phyloP scores from a whole-genome alignment of 2,329 filamentous ascomycete genomes.

The Fusarium cyanostomum region DNA sequence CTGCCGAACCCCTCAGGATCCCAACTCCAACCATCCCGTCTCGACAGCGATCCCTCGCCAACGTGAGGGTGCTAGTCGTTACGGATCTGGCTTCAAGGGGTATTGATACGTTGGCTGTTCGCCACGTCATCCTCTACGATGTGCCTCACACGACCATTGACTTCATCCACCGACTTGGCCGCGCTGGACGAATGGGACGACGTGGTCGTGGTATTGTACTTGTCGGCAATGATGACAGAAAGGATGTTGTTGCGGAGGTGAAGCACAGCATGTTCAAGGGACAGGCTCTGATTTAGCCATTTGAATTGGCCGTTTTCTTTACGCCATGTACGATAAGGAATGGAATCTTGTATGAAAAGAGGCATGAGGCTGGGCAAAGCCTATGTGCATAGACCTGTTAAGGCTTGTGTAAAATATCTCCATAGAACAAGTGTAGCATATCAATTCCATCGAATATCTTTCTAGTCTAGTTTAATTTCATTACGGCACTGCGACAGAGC shows the following conservation, averaged over 20 bases:
- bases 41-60: constrained; percentile 66
- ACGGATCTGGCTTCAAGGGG: constrained; percentile 93
- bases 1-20: constrained; percentile 53
- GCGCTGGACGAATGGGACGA: constrained; percentile 91
- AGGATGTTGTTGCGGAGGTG: constrained; percentile 91
- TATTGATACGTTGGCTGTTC: constrained; percentile 91
- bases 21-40: constrained; percentile 43
- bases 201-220: constrained; percentile 90
- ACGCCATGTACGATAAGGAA: constrained; percentile 37
- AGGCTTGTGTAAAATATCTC: constrained; percentile 22
- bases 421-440: constrained; percentile 13
- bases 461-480: background rate
- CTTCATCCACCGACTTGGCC: constrained; percentile 94
- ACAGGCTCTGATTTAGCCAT: constrained; percentile 73
- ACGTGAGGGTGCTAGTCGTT: constrained; percentile 91
- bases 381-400: constrained; percentile 8
- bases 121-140: constrained; percentile 93
- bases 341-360: constrained; percentile 26
- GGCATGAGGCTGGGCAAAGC: constrained; percentile 7
- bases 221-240: constrained; percentile 87
- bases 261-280: constrained; percentile 88
- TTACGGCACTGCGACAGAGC: too few relatives aligned
- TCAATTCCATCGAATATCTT: background rate
- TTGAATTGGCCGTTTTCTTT: background rate
- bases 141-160: constrained; percentile 98